Percentiles rank a stretch among this genome's conserved stretches.
These are phyloP conservation scores for Aspergillus uvarum DNA, from an alignment of 2,329 filamentous ascomycete genomes.

Conservation along the genomic window DNA sequence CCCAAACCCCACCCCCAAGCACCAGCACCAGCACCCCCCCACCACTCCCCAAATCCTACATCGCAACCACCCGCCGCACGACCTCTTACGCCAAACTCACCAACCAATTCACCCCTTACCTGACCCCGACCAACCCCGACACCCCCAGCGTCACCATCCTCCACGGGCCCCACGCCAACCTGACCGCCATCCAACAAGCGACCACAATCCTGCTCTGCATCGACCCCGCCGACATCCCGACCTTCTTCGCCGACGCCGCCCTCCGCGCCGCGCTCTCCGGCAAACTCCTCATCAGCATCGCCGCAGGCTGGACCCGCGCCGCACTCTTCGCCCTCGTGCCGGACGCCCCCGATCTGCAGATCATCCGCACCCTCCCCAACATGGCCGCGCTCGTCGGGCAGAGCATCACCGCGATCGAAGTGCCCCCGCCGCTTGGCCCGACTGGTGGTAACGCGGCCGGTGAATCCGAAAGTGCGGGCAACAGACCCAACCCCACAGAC, in stretches of 20 bases:
- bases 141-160: not conserved
- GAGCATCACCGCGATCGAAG: conserved; percentile 52
- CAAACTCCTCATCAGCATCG: conserved; percentile 41
- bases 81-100: not conserved
- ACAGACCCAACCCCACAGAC: not conserved
- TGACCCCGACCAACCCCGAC: not conserved
- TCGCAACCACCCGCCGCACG: not conserved
- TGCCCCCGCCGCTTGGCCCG: conserved; percentile 44
- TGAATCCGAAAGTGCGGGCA: too few species aligned
- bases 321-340: conserved; percentile 31
- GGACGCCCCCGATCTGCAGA: conserved; percentile 27
- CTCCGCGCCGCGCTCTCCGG: not conserved
- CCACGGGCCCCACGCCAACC: not conserved
- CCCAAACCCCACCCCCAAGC: not conserved
- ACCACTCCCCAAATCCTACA: not conserved
- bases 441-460: not conserved
- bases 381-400: conserved; percentile 47
- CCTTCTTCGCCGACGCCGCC: not conserved
- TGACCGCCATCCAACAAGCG: not conserved
- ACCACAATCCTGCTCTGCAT: not conserved
- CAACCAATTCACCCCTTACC: not conserved
- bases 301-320: conserved; percentile 49
- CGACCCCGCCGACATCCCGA: not conserved
- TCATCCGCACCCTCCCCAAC: conserved; percentile 46
- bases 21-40: not conserved